A percentile compares a stretch with the other conserved stretches of the same genome.
Conservation (phyloP, 345 rosid genomes). For the Gossypium rotundifolium region DNA sequence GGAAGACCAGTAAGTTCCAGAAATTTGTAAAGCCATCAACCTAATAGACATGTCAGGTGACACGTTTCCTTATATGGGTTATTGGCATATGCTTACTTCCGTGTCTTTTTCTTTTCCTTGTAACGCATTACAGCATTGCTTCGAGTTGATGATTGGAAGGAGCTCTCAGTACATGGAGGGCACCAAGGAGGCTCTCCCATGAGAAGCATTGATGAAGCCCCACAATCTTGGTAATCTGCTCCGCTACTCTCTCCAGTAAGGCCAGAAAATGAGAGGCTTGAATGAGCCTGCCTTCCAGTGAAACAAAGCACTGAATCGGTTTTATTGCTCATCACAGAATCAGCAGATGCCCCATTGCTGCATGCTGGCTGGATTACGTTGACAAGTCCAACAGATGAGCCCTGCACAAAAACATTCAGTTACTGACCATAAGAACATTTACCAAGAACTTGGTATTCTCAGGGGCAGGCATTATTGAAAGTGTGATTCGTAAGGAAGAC, state of each 20-base stretch:
- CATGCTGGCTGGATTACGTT: constrained; percentile 54
- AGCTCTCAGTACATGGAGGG: constrained; percentile 56
- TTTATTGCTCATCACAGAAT: constrained; percentile 78
- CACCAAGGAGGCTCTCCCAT: constrained; percentile 93
- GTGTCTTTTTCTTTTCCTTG: constrained; percentile 90
- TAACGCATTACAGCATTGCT: constrained; percentile 90
- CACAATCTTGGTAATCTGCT: constrained; percentile 91
- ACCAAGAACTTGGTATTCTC: neutral
- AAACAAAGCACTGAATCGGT: constrained; percentile 79
- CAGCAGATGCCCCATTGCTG: constrained; percentile 75
- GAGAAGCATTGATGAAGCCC: constrained; percentile 66
- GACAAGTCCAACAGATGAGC: constrained; percentile 44
- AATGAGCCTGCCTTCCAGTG: constrained; percentile 44
- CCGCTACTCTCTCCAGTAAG: constrained; percentile 75
- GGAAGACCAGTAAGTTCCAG: neutral
- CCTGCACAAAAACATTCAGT: constrained; percentile 28
- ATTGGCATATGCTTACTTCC: constrained; percentile 58
- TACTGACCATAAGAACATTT: constrained; percentile 1
- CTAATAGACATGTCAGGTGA: neutral
- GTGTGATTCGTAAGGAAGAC: neutral
- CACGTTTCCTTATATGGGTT: neutral
- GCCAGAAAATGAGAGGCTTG: constrained; percentile 89
- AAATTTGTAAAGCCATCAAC: constrained; percentile 1
- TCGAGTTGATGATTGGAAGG: constrained; percentile 53
- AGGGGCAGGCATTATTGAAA: neutral